Evolutionary conservation across 495 filamentous ascomycete genomes (phyloP).

Genomic region (Neurospora terricola): DNA sequence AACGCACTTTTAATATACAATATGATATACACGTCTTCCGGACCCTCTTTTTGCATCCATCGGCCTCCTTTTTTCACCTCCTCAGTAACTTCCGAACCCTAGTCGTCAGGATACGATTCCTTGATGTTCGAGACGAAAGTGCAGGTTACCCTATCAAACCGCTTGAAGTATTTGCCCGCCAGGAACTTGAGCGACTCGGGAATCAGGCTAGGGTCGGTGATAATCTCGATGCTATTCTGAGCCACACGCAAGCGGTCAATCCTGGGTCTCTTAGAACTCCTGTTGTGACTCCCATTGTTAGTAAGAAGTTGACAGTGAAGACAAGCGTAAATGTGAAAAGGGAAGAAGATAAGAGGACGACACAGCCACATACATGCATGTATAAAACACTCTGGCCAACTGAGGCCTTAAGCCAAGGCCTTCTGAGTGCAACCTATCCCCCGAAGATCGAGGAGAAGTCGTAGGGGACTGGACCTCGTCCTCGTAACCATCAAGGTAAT

Average conservation of each 20-base stretch:
- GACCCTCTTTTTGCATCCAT: neutral
- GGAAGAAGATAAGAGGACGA: constrained; percentile 1
- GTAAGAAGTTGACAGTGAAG: neutral
- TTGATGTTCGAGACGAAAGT: constrained; percentile 78
- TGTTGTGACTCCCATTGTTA: neutral
- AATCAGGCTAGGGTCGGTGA: constrained; percentile 35
- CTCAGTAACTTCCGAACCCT: neutral
- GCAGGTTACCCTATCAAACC: constrained; percentile 58
- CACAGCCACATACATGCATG: constrained; percentile 57
- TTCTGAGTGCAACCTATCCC: constrained; percentile 23
- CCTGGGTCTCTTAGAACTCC: constrained; percentile 11
- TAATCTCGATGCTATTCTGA: constrained; percentile 72
- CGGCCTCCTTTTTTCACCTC: neutral
- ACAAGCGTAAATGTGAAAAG: neutral
- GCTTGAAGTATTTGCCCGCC: constrained; percentile 82
- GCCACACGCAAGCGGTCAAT: constrained; percentile 61
- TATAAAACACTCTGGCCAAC: constrained; percentile 66
- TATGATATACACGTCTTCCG: neutral
- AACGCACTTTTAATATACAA: neutral
- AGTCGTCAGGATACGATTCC: constrained; percentile 85
- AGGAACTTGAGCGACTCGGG: constrained; percentile 48
- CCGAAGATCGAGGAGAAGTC: constrained; percentile 39
- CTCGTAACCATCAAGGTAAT: constrained; percentile 23
- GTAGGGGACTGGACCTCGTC: constrained; percentile 37
- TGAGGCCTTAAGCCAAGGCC: constrained; percentile 15